Evolutionary conservation across 768 basidiomycete species (phyloP), one percentile per base, ranked within the genome.

Genomic region (Termitomyces heimii): DNA sequence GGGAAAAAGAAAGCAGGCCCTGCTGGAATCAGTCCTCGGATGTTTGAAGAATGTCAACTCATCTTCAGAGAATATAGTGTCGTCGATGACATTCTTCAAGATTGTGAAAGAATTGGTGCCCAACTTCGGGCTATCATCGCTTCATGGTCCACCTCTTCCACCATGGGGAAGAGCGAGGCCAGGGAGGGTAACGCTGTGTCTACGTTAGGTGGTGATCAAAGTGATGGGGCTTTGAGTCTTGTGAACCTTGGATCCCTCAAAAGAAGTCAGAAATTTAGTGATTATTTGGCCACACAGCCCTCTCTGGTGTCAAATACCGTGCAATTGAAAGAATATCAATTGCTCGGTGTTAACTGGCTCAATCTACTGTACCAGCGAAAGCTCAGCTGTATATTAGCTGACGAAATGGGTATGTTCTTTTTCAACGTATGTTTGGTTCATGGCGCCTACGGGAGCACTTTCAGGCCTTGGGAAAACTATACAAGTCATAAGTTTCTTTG

Each of bases 271-370:
- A 76, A 72, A 49, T 66, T 80, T 32, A 76, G 78, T 54, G 85
- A 86, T 60, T 97, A 89, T 68, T 77, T 98, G 61, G 75, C 82
- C 45, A 70, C 73, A 37, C 94, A 97, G 64, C 97, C 97, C 9
- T 71, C 79, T 13, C 69, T 82, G 31, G 72, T 97, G 9, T 77
- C 82, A 42, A 73, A 84, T 31, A 81, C 80, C 46, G 85, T 95
- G 57, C 78, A 76, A 65, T 76, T 99, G 65, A 99, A 99, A 76
- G 95, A 96, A 63, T 99, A 99, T 70, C 96, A 99, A 71, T 76
- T 98, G 57, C 79, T 98, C 56, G 97, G 97, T n/a, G 81, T 99
- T 54, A 99, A 98, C 69, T 99, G 97, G 97, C 76, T 99, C 61
- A 85, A 92, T 71, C 73, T 98, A 22, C 75, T 98, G 52, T 94